phyloP scores from a whole-genome alignment of 306 rosid genomes.

The Cucurbita ficifolia region DNA sequence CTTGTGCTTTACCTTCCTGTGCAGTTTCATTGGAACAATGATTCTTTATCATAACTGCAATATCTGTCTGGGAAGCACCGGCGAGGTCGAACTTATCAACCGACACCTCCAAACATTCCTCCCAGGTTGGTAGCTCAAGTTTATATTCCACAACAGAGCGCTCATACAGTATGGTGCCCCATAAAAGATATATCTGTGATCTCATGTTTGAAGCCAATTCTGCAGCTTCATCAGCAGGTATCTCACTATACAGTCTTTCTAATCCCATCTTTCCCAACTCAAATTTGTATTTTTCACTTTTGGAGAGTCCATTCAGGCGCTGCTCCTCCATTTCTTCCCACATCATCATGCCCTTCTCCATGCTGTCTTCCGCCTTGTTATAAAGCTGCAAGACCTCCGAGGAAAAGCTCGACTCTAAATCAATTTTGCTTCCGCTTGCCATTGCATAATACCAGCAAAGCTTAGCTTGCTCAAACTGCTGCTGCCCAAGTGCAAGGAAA shows the following conservation, averaged over 20 bases:
- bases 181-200: slow-evolving; percentile 65
- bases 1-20: slow-evolving; percentile 45
- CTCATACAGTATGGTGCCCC: slow-evolving; percentile 81
- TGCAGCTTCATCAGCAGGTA: slow-evolving; percentile 54
- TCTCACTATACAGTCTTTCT: slow-evolving; percentile 39
- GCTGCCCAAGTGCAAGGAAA: slow-evolving; percentile 72
- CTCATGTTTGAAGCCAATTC: slow-evolving; percentile 65
- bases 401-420: slow-evolving; percentile 29
- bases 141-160: slow-evolving; percentile 81
- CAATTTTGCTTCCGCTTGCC: slow-evolving; percentile 32
- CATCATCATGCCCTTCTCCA: slow-evolving; percentile 78
- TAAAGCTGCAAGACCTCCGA: slow-evolving; percentile 59
- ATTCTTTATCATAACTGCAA: slow-evolving; percentile 92
- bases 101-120: slow-evolving; percentile 82
- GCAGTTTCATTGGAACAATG: slow-evolving; percentile 88
- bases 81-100: slow-evolving; percentile 89
- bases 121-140: slow-evolving; percentile 80
- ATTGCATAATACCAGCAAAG: slow-evolving; percentile 63
- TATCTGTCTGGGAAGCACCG: slow-evolving; percentile 77
- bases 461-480: slow-evolving; percentile 83
- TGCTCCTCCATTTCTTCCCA: slow-evolving; percentile 82
- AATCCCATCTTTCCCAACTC: slow-evolving; percentile 59
- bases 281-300: slow-evolving; percentile 40
- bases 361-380: slow-evolving; percentile 82
- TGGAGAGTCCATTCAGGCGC: slow-evolving; percentile 66